Evolutionary conservation across 352 stramenopile species (phyloP), one percentile per base, ranked within the genome.

Genomic region (Phytophthora pisi): DNA sequence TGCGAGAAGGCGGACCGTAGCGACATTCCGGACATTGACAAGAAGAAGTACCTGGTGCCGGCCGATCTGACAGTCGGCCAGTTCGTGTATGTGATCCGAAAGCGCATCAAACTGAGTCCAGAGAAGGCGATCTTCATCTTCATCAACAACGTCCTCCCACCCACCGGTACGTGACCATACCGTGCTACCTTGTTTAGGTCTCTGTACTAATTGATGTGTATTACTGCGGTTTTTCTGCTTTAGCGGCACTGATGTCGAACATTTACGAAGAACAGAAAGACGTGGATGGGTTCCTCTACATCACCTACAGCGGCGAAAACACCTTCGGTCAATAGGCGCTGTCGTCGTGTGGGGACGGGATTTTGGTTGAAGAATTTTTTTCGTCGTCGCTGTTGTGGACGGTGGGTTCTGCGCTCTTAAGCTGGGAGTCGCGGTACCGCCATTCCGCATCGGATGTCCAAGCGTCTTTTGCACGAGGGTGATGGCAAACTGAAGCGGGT

Each of bases 241-340:
- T 40, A 95, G 89, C 96, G 46, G 93, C 97, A n/a, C 80, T 99
- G 23, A 99, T 99, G 97, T 99, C 96, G 47, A 98, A 98, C 75
- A 98, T 99, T 64, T 99, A 99, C 78, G 97, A 99, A 88, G 95
- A 99, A 75, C 95, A 99, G 75, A 99, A 99, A 82, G 97, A 99
- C 76, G 95, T 98, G 67, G 94, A 98, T 51, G 97, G 97, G 30
- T 99, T 99, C 70, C 89, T 99, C 59, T 99, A 99, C 84, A 98
- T 99, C 80, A 98, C 97, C 69, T 99, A 99, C 88, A 98, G 92
- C 74, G 97, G 97, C 67, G 98, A 99, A 83, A 99, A 98, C 73
- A 99, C 97, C 47, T 99, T 99, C 83, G 98, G 98, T 56, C 77
- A 91, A 70, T 87, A 89, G 43, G 67, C 59, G 50, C 51, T 53